These are phyloP conservation scores for Fragaria iinumae DNA, from an alignment of 306 rosid genomes.

Conservation along the genomic window DNA sequence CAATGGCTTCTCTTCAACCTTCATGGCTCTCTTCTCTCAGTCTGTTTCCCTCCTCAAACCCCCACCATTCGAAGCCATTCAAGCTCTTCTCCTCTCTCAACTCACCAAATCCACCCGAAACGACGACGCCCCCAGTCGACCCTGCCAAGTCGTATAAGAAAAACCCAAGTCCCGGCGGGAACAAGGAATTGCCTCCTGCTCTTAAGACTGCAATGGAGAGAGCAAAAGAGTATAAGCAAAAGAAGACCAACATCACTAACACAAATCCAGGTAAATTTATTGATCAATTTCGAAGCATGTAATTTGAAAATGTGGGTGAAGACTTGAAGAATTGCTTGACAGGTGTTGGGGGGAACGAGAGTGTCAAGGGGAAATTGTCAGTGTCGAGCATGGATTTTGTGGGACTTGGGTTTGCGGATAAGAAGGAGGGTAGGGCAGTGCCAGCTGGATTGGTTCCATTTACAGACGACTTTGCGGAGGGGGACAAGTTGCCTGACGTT, in stretches of 20 bases:
- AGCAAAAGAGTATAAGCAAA: constrained; percentile 51
- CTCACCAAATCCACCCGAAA: constrained; percentile 33
- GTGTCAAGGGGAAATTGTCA: constrained; percentile 46
- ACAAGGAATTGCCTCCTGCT: constrained; percentile 45
- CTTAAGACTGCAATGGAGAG: constrained; percentile 58
- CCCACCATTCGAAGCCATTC: constrained; percentile 1
- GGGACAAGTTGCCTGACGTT: constrained; percentile 56
- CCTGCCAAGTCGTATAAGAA: constrained; percentile 10
- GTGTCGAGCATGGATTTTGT: constrained; percentile 77
- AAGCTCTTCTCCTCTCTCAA: constrained; percentile 34
- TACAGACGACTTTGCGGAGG: constrained; percentile 51
- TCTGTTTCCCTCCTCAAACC: constrained; percentile 29
- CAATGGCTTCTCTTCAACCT: constrained; percentile 57
- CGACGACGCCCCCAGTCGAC: constrained; percentile 32
- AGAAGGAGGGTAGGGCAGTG: constrained; percentile 58
- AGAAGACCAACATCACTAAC: constrained; percentile 38
- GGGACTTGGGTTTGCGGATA: constrained; percentile 82
- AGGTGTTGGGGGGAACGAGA: constrained; percentile 50
- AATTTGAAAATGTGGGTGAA: constrained; percentile 13
- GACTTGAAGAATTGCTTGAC: constrained; percentile 25
- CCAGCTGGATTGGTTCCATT: constrained; percentile 83
- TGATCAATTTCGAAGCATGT: background rate
- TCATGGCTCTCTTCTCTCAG: constrained; percentile 43
- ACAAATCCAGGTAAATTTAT: constrained; percentile 36
- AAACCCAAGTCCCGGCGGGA: constrained; percentile 20